Base-by-base conservation (phyloP, 208 protist genomes). In the Herpetomonas samuelpessoai region DNA sequence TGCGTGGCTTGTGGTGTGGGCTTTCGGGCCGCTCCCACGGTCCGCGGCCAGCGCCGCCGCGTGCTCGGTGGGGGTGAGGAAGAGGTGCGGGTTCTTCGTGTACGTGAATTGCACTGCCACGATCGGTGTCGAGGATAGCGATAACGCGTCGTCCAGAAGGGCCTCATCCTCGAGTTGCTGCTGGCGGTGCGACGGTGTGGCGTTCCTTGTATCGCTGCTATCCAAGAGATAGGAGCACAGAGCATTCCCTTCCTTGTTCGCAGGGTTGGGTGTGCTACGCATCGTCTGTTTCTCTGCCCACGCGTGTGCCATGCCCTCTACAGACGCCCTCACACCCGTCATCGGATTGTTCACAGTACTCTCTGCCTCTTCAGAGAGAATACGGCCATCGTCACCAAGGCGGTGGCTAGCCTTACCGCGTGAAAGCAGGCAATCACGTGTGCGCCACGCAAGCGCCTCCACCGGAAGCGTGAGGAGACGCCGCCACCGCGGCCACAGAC, bases 21-120 rank as follows among this genome's bases (percentile, higher is more conserved):
- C n/a, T n/a, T n/a, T n/a, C 9, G 35, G 35, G 35, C 35, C 35
- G 14, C 35, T 14, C 9, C 35, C 35, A 14, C 35, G 9, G 14
- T 6, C 35, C 35, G 35, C 35, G 9, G 35, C 6, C 35, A 6
- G 35, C 35, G 9, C 9, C 35, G 6, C 35, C 35, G 35, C 35
- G 35, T 41, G 21, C 57, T 69, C 61, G 19, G 68, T 62, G 25
- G 67, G 50, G 3, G 58, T 58, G 29, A 72, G 48, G 62, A 83
- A 83, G 21, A 27, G 65, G 1, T 10, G 30, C 2, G 67, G 57
- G 29, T 83, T 65, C 64, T 83, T 83, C 12, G 58, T 57, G 68
- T 83, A 83, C 21, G 27, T 57, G 44, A 83, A 22, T 9, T 56
- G 1, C 53, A 73, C 12, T 12, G 24, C 10, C 12, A n/a, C 35